These are phyloP conservation scores for Aspergillus carbonarius DNA, from an alignment of 2,329 filamentous ascomycete genomes.

Conservation along the genomic window DNA sequence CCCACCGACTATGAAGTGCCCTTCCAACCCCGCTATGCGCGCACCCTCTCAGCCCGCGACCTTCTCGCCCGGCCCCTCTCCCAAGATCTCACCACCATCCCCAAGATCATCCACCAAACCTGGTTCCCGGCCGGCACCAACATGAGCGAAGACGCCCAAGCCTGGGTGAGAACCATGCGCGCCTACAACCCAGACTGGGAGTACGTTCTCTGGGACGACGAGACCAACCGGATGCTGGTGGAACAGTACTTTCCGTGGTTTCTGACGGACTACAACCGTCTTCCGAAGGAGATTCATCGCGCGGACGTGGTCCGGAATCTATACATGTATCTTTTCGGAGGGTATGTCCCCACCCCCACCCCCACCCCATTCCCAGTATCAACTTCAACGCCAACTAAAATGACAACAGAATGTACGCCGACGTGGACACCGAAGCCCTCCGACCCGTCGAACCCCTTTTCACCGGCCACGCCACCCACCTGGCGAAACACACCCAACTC, in stretches of 20 bases:
- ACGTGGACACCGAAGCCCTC: constrained; percentile 24
- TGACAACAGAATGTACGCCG: constrained; percentile 21
- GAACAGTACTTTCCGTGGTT: constrained; percentile 21
- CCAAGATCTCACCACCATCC: constrained; percentile 15
- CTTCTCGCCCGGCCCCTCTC: constrained; percentile 17
- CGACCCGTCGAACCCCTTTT: constrained; percentile 17
- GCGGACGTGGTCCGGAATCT: constrained; percentile 21
- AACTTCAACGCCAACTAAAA: background rate
- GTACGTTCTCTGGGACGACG: constrained; percentile 24
- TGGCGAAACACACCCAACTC: constrained; percentile 8
- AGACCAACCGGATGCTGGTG: constrained; percentile 19
- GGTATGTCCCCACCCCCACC: constrained; percentile 2
- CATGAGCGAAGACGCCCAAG: constrained; percentile 20
- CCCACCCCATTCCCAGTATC: background rate
- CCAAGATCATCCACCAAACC: constrained; percentile 24
- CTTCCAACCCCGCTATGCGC: background rate
- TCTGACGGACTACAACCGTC: constrained; percentile 11
- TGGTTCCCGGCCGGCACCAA: constrained; percentile 24
- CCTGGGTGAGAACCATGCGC: constrained; percentile 19
- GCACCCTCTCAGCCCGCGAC: constrained; percentile 8
- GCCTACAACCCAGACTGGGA: constrained; percentile 19
- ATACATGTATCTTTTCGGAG: constrained; percentile 23
- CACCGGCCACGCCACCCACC: constrained; percentile 11
- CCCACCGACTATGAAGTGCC: background rate
- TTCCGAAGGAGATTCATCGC: constrained; percentile 22